A percentile compares a stretch with the other conserved stretches of the same genome.
phyloP scores from a whole-genome alignment of 352 stramenopile genomes.

The Globisporangium barbulae region DNA sequence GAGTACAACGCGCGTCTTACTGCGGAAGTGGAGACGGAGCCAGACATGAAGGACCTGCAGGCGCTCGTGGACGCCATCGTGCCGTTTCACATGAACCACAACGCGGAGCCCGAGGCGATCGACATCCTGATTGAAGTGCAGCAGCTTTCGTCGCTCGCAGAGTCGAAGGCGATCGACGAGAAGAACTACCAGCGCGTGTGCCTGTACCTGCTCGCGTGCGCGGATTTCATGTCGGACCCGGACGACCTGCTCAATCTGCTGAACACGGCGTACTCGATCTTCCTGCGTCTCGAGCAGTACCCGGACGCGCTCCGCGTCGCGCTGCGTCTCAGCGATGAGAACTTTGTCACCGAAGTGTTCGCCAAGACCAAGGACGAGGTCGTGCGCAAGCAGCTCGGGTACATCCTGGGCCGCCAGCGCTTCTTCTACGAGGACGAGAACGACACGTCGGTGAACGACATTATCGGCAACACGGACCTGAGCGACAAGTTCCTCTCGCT shows the following conservation, averaged over 20 bases:
- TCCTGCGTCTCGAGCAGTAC: slow-evolving; percentile 91
- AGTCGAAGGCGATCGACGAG: slow-evolving; percentile 93
- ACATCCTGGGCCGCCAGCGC: slow-evolving; percentile 94
- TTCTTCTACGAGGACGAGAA: slow-evolving; percentile 95
- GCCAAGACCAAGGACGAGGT: slow-evolving; percentile 65
- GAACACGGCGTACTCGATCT: slow-evolving; percentile 94
- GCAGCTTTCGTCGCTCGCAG: slow-evolving; percentile 93
- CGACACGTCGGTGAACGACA: slow-evolving; percentile 87
- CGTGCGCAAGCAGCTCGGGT: slow-evolving; percentile 91
- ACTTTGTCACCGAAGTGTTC: slow-evolving; percentile 76
- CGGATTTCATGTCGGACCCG: slow-evolving; percentile 98
- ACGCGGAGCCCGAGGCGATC: slow-evolving; percentile 98
- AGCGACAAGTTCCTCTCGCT: slow-evolving; percentile 96
- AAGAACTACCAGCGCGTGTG: slow-evolving; percentile 98
- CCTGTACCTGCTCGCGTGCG: slow-evolving; percentile 97
- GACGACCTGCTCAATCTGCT: slow-evolving; percentile 94
- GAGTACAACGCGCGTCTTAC: slow-evolving; percentile 82
- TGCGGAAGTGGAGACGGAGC: slow-evolving; percentile 39
- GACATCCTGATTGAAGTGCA: slow-evolving; percentile 99
- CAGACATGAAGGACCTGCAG: slow-evolving; percentile 91
- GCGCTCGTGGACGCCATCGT: slow-evolving; percentile 98
- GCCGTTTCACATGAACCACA: slow-evolving; percentile 99
- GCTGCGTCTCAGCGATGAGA: slow-evolving; percentile 87
- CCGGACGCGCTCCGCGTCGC: slow-evolving; percentile 97
- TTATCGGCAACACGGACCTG: slow-evolving; percentile 97